Percentiles rank a stretch among this genome's conserved stretches.
phyloP scores from a whole-genome alignment of 225 moss, liverwort and hornwort species.

The Antitrichia curtipendula region DNA sequence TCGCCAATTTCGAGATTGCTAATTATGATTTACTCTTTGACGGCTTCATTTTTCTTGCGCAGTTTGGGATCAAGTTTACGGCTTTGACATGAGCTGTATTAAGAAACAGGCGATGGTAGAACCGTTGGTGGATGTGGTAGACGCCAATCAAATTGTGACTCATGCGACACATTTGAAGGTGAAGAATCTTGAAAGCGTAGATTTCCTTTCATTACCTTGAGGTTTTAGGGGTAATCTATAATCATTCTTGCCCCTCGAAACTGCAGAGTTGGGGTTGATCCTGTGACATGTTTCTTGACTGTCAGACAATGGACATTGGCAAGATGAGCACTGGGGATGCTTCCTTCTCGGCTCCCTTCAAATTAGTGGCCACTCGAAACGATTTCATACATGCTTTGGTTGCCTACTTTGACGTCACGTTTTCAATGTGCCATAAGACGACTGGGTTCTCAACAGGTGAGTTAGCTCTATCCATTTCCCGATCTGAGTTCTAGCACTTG shows the following conservation, averaged over 20 bases:
- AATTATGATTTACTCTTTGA: not conserved
- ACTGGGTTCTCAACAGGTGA: slow-evolving; percentile 95
- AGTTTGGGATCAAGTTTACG: slow-evolving; percentile 98
- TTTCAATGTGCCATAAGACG: slow-evolving; percentile 91
- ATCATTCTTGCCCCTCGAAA: not conserved
- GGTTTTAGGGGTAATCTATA: not conserved
- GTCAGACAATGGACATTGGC: slow-evolving; percentile 92
- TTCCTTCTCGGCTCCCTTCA: slow-evolving; percentile 94
- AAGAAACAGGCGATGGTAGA: slow-evolving; percentile 98
- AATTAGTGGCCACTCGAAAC: slow-evolving; percentile 81
- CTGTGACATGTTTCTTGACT: not conserved
- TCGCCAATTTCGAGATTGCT: not conserved
- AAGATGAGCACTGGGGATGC: slow-evolving; percentile 89
- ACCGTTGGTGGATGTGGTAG: slow-evolving; percentile 92
- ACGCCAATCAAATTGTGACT: slow-evolving; percentile 89
- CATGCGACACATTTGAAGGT: slow-evolving; percentile 81
- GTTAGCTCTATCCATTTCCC: not conserved
- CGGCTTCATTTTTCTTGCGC: not conserved
- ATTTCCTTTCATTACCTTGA: not conserved
- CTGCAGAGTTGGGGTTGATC: not conserved
- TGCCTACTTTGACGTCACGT: slow-evolving; percentile 90
- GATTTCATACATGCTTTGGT: slow-evolving; percentile 96
- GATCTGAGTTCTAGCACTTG: not conserved
- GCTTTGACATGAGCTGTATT: slow-evolving; percentile 98
- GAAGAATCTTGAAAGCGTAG: not conserved